phyloP scores from a whole-genome alignment of 73 alveolate genomes.

The Loxodes magnus region DNA sequence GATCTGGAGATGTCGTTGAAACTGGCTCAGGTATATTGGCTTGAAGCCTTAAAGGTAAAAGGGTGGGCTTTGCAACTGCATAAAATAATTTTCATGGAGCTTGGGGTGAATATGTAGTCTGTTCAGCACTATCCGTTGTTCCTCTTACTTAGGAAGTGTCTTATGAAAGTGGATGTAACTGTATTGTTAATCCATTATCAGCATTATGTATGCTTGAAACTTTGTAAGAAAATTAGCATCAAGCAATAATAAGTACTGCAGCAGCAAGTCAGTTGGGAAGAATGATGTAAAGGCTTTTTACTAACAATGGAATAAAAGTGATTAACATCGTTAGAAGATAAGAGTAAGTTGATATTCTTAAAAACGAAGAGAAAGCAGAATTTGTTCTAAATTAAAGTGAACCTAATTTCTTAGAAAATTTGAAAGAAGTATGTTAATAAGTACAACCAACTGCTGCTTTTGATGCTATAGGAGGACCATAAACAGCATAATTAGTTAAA shows the following conservation, averaged over 20 bases:
- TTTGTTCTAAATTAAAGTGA: constrained; percentile 42
- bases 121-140: constrained; percentile 42
- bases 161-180: constrained; percentile 46
- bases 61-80: constrained; percentile 47
- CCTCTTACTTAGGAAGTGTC: constrained; percentile 28
- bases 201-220: constrained; percentile 48
- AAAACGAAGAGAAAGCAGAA: constrained; percentile 40
- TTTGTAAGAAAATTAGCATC: constrained; percentile 15
- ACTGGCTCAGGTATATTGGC: constrained; percentile 56
- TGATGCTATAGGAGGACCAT: constrained; percentile 49
- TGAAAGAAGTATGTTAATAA: constrained; percentile 17
- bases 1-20: constrained; percentile 61
- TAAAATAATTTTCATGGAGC: constrained; percentile 45
- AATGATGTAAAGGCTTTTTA: constrained; percentile 35
- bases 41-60: constrained; percentile 43
- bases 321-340: constrained; percentile 57
- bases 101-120: constrained; percentile 52
- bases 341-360: constrained; percentile 41
- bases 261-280: constrained; percentile 58
- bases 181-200: constrained; percentile 60
- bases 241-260: constrained; percentile 48
- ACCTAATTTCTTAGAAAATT: constrained; percentile 10
- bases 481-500: constrained; percentile 18
- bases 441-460: constrained; percentile 27
- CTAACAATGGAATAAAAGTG: constrained; percentile 25